Evolutionary conservation across 208 protist species (phyloP), one percentile per base, ranked within the genome.

Genomic region (Trichomonas vaginalis): DNA sequence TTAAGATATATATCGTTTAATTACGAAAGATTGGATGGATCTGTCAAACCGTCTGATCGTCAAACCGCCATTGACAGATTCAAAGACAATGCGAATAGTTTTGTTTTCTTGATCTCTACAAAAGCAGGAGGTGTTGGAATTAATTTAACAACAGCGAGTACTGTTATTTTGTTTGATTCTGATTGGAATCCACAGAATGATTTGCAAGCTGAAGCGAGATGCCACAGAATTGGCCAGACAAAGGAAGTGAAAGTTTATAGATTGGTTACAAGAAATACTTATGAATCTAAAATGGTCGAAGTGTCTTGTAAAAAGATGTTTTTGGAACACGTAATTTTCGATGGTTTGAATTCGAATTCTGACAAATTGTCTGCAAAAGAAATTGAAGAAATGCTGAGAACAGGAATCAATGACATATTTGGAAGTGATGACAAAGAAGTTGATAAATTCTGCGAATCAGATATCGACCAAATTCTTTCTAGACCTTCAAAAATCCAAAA

Each of bases 131-230:
- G 97, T 21, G 83, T 98, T 6, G 98, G 98, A 51, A 97, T 98
- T 87, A 98, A 98, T 96, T 86, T 98, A 42, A 98, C 97, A 0
- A 96, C 96, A 0, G 98, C 98, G 12, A 97, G 98, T 86, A 98
- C 97, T 32, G 97, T 98, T n/a, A 97, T 98, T 70, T 97, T 98
- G n/a, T 97, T 98, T 95, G 98, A 98, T 95, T 96, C 95, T 37
- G 98, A 99, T 96, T 99, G 98, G 97, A 99, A 99, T 97, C 99
- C 99, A 39, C 98, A 99, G 96, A 98, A 99, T 48, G 99, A 99
- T 96, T 97, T 99, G 14, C 98, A 99, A 97, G 99, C 98, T 23
- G 97, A 98, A 61, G 98, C 98, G 40, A 97, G 98, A 15, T 97
- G 97, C 14, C 98, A 99, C 96, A 97, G 98, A 95, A 99, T 99